These are phyloP conservation scores for Cokeromyces recurvatus DNA, from an alignment of 371 early-diverging fungal species.

Conservation along the genomic window DNA sequence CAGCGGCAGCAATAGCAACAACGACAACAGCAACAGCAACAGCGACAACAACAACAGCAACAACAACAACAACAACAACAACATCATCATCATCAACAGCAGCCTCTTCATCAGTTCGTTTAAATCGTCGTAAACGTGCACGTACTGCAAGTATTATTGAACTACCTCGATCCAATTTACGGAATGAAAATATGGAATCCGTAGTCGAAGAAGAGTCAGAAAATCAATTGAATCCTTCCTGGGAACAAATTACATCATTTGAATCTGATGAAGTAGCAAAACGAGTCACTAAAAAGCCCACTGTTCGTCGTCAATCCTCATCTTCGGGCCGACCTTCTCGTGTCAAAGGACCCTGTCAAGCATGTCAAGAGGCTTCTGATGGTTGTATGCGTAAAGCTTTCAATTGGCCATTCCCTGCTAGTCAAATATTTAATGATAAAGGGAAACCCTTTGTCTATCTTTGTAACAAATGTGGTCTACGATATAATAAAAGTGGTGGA, in stretches of 20 bases:
- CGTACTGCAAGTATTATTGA: conserved; percentile 6
- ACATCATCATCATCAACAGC: no score
- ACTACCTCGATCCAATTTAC: not conserved
- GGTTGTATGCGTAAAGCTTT: conserved; percentile 51
- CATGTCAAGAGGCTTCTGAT: conserved; percentile 42
- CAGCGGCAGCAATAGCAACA: conserved; percentile 3
- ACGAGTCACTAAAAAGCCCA: not conserved
- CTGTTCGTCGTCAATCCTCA: not conserved
- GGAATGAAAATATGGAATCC: no score
- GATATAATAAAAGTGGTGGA: conserved; percentile 43
- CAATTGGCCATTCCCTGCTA: conserved; percentile 41
- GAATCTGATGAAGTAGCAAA: not conserved
- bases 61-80: no score
- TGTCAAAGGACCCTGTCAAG: conserved; percentile 45
- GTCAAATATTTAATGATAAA: conserved; percentile 29
- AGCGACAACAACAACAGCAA: not conserved
- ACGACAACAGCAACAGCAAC: conserved; percentile 7
- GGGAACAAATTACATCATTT: not conserved
- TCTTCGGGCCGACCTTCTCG: conserved; percentile 25
- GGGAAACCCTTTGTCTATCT: conserved; percentile 45
- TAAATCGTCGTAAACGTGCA: not conserved
- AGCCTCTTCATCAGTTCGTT: not conserved
- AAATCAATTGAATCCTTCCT: not conserved
- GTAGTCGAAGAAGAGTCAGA: no score
- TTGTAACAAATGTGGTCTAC: conserved; percentile 47